A percentile compares a stretch with the other conserved stretches of the same genome.
phyloP scores from a whole-genome alignment of 257 asterid species.

The Cordia subcordata region DNA sequence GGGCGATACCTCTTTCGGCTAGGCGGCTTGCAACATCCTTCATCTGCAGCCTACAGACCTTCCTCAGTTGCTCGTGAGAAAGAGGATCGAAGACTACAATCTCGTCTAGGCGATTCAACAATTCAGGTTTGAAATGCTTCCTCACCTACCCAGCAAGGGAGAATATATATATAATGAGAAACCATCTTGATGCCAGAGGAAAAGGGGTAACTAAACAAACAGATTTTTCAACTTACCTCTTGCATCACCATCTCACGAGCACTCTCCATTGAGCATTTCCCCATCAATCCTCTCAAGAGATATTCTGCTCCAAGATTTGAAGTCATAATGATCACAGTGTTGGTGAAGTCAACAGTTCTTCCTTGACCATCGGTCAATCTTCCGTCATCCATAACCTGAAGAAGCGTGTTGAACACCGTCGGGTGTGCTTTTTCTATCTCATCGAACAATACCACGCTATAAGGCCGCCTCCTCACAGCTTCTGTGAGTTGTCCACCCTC shows the following conservation, averaged over 20 bases:
- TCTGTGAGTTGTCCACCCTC: constrained; percentile 94
- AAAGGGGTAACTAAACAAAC: neutral
- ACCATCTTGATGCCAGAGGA: too few relatives aligned
- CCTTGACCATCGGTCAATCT: constrained; percentile 95
- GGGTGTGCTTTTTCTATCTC: constrained; percentile 93
- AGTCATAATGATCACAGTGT: constrained; percentile 80
- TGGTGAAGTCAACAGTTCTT: constrained; percentile 77
- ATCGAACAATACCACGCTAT: constrained; percentile 75
- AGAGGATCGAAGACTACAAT: constrained; percentile 89
- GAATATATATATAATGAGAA: neutral
- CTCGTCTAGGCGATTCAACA: constrained; percentile 80
- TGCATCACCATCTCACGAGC: constrained; percentile 91
- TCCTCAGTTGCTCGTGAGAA: constrained; percentile 72
- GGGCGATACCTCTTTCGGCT: constrained; percentile 85
- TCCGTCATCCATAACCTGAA: constrained; percentile 88
- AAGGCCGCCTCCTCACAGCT: constrained; percentile 89
- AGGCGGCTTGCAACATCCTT: constrained; percentile 76
- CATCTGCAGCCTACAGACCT: constrained; percentile 74
- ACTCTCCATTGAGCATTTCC: constrained; percentile 59
- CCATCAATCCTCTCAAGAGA: constrained; percentile 59
- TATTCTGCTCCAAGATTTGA: constrained; percentile 86
- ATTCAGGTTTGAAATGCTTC: constrained; percentile 90
- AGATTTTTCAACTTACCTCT: constrained; percentile 33
- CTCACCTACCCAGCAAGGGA: constrained; percentile 40
- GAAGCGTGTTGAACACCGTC: constrained; percentile 64